phyloP scores from a whole-genome alignment of 352 stramenopile genomes.

The Globisporangium camurandrum region DNA sequence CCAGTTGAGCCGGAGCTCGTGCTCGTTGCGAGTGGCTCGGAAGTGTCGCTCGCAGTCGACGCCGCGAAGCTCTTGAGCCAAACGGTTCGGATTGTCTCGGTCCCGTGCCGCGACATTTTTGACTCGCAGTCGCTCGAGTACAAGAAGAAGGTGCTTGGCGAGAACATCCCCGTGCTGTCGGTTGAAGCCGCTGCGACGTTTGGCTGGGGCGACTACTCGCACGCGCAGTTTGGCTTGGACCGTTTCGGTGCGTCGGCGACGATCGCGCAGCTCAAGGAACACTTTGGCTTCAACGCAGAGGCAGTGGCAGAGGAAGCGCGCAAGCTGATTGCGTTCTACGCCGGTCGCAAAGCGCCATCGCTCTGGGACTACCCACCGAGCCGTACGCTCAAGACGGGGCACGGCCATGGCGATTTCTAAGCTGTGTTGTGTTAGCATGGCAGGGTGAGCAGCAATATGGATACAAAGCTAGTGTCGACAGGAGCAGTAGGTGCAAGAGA shows the following conservation, averaged over 20 bases:
- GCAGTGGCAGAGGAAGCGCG: constrained; percentile 91
- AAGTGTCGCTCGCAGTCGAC: constrained; percentile 94
- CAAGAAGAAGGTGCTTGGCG: constrained; percentile 92
- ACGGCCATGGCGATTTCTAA: too few relatives aligned
- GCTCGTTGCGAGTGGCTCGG: constrained; percentile 91
- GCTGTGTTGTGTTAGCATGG: too few relatives aligned
- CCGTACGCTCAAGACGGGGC: constrained; percentile 71
- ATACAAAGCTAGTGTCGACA: too few relatives aligned
- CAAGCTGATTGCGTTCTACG: constrained; percentile 92
- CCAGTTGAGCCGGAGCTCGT: constrained; percentile 91
- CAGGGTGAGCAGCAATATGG: too few relatives aligned
- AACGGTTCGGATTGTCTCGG: constrained; percentile 93
- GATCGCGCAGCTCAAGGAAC: constrained; percentile 85
- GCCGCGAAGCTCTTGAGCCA: constrained; percentile 88
- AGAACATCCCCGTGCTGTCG: constrained; percentile 91
- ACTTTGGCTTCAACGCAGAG: constrained; percentile 95
- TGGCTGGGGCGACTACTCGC: constrained; percentile 95
- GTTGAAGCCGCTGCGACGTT: constrained; percentile 93
- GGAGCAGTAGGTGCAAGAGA: too few relatives aligned
- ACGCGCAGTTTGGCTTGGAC: constrained; percentile 89
- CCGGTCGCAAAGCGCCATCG: constrained; percentile 45
- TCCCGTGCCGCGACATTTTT: constrained; percentile 97
- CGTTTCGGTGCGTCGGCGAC: constrained; percentile 87
- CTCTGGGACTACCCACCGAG: constrained; percentile 67
- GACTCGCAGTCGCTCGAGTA: constrained; percentile 94